These are phyloP conservation scores for Tricholomella constricta DNA, from an alignment of 768 basidiomycete genomes.

Conservation along the genomic window DNA sequence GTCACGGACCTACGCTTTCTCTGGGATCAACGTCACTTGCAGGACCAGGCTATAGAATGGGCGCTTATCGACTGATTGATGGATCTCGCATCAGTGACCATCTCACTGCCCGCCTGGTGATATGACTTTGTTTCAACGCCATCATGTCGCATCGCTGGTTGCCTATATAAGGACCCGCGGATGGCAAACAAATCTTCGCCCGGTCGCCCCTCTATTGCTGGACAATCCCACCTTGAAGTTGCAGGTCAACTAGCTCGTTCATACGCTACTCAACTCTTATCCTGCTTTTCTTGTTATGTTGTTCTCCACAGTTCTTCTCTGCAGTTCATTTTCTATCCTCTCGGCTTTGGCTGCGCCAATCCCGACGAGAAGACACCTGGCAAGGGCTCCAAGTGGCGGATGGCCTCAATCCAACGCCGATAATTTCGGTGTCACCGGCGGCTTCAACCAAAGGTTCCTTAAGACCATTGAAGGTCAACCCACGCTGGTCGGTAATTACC, in stretches of 20 bases:
- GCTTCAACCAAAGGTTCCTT: slow-evolving; percentile 1
- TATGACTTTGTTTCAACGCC: no score
- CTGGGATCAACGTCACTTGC: no score
- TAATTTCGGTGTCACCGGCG: slow-evolving; percentile 11
- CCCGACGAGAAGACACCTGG: background rate
- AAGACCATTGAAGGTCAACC: background rate
- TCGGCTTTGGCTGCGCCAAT: slow-evolving; percentile 13
- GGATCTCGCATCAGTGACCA: background rate
- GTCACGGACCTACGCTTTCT: no score
- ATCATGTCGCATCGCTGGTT: background rate
- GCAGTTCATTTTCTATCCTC: slow-evolving; percentile 6
- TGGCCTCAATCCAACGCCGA: background rate
- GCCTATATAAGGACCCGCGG: background rate
- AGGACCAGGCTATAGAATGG: no score
- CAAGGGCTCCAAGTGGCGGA: background rate
- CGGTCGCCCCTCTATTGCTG: slow-evolving; percentile 16
- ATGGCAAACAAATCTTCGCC: background rate
- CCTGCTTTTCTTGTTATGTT: background rate
- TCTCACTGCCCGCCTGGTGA: no score
- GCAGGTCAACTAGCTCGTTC: slow-evolving; percentile 17
- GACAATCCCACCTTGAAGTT: slow-evolving; percentile 15
- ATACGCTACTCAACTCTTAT: background rate
- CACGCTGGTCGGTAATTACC: slow-evolving; percentile 9
- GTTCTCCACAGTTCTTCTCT: slow-evolving; percentile 4
- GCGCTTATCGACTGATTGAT: no score